These are phyloP conservation scores for Beauveria varroae DNA, from an alignment of 2,329 filamentous ascomycete genomes.

Conservation along the genomic window DNA sequence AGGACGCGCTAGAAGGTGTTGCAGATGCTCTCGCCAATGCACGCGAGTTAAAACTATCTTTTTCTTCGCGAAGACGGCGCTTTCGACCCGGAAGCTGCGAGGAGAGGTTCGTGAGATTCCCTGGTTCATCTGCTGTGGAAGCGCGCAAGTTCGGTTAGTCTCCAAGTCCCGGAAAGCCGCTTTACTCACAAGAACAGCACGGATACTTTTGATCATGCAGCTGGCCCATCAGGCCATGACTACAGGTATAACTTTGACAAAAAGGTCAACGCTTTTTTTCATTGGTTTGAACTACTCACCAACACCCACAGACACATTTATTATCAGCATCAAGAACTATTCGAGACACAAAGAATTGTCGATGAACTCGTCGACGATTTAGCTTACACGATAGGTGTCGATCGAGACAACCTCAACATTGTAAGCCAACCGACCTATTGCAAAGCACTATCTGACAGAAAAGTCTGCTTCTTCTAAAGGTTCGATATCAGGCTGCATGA, in stretches of 20 bases:
- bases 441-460: constrained; percentile 11
- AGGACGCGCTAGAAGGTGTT: constrained; percentile 25
- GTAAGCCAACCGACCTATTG: constrained; percentile 33
- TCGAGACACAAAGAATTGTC: constrained; percentile 59
- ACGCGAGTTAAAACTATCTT: constrained; percentile 21
- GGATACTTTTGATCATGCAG: constrained; percentile 51
- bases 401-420: constrained; percentile 61
- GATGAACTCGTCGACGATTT: constrained; percentile 69
- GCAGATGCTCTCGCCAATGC: constrained; percentile 20
- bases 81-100: constrained; percentile 2
- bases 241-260: constrained; percentile 48
- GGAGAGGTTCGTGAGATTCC: constrained; percentile 31
- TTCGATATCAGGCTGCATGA: constrained; percentile 53
- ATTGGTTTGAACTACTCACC: neutral
- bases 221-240: constrained; percentile 52
- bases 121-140: constrained; percentile 39
- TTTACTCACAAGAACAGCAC: constrained; percentile 31
- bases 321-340: constrained; percentile 68
- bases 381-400: constrained; percentile 59
- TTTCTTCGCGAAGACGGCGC: constrained; percentile 17
- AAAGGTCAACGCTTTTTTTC: constrained; percentile 26
- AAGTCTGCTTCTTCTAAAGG: constrained; percentile 70
- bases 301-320: constrained; percentile 58
- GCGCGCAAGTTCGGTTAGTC: constrained; percentile 44
- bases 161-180: neutral